These are phyloP conservation scores for Leccinum pellstonianum DNA, from an alignment of 768 basidiomycete species.

Conservation along the genomic window DNA sequence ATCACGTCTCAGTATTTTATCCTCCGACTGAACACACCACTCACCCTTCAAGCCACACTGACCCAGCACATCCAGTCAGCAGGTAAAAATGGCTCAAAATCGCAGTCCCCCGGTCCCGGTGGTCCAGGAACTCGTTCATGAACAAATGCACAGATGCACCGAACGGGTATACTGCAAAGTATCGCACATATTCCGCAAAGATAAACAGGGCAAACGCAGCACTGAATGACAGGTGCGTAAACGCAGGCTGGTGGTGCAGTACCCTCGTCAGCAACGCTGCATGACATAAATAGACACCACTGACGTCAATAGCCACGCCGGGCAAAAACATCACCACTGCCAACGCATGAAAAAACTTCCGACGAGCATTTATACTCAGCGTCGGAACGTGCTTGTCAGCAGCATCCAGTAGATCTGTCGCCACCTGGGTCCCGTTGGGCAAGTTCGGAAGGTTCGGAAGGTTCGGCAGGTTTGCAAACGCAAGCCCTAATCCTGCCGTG, in stretches of 20 bases:
- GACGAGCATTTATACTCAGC: slow-evolving; percentile 82
- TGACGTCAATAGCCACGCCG: slow-evolving; percentile 87
- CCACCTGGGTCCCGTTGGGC: slow-evolving; percentile 60
- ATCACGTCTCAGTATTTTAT: slow-evolving; percentile 6
- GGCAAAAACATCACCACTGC: slow-evolving; percentile 97
- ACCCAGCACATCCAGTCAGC: slow-evolving; percentile 90
- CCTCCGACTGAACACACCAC: slow-evolving; percentile 29
- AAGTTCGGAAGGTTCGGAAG: slow-evolving; percentile 39
- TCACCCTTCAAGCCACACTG: slow-evolving; percentile 93
- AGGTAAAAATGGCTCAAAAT: slow-evolving; percentile 98
- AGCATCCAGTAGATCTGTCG: slow-evolving; percentile 69
- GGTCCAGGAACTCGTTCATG: slow-evolving; percentile 96
- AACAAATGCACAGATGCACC: slow-evolving; percentile 92
- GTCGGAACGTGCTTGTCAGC: slow-evolving; percentile 91
- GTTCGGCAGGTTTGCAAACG: slow-evolving; percentile 48
- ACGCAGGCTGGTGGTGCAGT: slow-evolving; percentile 70
- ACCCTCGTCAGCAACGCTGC: slow-evolving; percentile 15
- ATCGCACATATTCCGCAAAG: slow-evolving; percentile 96
- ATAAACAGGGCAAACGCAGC: slow-evolving; percentile 93
- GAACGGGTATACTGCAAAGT: slow-evolving; percentile 97
- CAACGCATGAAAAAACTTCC: slow-evolving; percentile 96
- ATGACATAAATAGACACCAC: slow-evolving; percentile 33
- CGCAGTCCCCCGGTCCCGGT: slow-evolving; percentile 92
- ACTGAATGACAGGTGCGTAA: slow-evolving; percentile 92
- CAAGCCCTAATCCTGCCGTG: slow-evolving; percentile 32